Percentiles rank a stretch among this genome's conserved stretches.
phyloP scores from a whole-genome alignment of 345 rosid species.

The Arabis alpina region DNA sequence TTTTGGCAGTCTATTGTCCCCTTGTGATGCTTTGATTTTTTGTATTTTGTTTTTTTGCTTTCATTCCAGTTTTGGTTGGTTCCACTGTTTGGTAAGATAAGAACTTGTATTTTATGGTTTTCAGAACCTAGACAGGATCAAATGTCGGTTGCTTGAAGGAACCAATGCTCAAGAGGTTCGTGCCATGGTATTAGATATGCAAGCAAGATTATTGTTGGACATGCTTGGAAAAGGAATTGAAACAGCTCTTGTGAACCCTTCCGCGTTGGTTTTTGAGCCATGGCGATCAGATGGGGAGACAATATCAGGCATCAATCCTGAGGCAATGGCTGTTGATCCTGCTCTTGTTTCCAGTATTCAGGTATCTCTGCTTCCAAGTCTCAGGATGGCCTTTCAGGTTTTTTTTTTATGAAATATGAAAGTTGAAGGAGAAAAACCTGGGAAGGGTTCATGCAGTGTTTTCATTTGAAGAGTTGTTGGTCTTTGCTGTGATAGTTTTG shows the following conservation, averaged over 20 bases:
- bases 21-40: conserved; percentile 26
- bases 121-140: conserved; percentile 98
- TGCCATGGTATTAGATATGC: conserved; percentile 99
- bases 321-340: conserved; percentile 97
- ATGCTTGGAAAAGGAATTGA: conserved; percentile 99
- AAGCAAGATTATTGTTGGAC: conserved; percentile 92
- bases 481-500: conserved; percentile 27
- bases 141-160: conserved; percentile 97
- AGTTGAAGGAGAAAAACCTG: conserved; percentile 2
- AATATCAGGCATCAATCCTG: conserved; percentile 75
- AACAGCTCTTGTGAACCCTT: conserved; percentile 93
- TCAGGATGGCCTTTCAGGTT: background rate
- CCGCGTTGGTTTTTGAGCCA: conserved; percentile 82
- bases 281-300: conserved; percentile 85
- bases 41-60: background rate
- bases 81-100: conserved; percentile 18
- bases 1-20: conserved; percentile 24
- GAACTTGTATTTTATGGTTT: conserved; percentile 36
- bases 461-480: conserved; percentile 11
- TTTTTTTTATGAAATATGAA: background rate
- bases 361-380: conserved; percentile 47
- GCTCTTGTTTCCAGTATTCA: conserved; percentile 84
- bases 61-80: conserved; percentile 17
- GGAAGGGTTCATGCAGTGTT: conserved; percentile 16
- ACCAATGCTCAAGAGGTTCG: conserved; percentile 99